A percentile compares a stretch with the other conserved stretches of the same genome.
phyloP scores from a whole-genome alignment of 345 rosid species.

The Cardamine occulta region DNA sequence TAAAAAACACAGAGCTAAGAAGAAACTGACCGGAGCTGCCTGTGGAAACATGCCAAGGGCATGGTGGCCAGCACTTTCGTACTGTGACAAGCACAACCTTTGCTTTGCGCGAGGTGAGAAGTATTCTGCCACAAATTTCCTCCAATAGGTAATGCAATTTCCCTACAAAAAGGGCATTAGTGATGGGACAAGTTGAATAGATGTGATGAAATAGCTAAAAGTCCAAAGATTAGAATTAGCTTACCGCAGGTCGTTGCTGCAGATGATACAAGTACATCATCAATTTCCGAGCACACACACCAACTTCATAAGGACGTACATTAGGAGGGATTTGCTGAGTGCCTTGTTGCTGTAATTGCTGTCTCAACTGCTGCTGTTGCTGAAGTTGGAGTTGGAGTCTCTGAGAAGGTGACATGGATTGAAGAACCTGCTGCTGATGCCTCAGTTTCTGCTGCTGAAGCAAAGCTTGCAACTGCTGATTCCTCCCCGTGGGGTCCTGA shows the following conservation, averaged over 20 bases:
- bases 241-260: conserved; percentile 80
- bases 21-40: conserved; percentile 81
- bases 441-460: conserved; percentile 74
- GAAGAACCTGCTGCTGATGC: conserved; percentile 62
- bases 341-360: conserved; percentile 75
- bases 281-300: conserved; percentile 88
- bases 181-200: conserved; percentile 4
- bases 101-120: conserved; percentile 95
- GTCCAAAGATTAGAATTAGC: conserved; percentile 35
- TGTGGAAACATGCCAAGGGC: conserved; percentile 94
- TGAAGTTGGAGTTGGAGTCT: conserved; percentile 78
- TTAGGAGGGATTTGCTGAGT: conserved; percentile 59
- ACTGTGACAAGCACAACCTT: conserved; percentile 88
- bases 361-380: conserved; percentile 73
- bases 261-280: conserved; percentile 97
- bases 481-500: conserved; percentile 66
- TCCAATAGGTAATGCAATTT: conserved; percentile 90
- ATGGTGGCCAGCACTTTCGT: conserved; percentile 84
- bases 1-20: background rate
- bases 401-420: conserved; percentile 83
- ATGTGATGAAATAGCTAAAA: background rate
- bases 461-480: conserved; percentile 72
- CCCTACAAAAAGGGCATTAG: conserved; percentile 55
- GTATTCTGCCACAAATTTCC: conserved; percentile 90
- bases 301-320: conserved; percentile 78